Percentiles rank a stretch among this genome's conserved stretches.
Conservation (phyloP, 106 monocot genomes). For the Dioscorea zingiberensis region DNA sequence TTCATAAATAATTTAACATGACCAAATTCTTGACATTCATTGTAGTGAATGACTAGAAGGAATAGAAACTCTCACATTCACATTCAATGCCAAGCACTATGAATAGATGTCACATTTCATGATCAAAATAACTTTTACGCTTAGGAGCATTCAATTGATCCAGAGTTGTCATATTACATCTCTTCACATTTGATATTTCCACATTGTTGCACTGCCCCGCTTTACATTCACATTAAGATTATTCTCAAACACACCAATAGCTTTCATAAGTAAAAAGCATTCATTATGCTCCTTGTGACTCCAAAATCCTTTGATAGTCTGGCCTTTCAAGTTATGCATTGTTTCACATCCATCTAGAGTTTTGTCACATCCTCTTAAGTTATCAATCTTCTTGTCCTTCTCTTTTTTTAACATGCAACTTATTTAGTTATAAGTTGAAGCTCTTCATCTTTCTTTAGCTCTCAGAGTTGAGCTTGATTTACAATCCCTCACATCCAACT, state of each 20-base stretch:
- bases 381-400: slow-evolving; percentile 33
- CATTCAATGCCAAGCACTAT: too few species aligned
- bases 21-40: too few species aligned
- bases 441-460: slow-evolving; percentile 24
- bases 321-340: slow-evolving; percentile 1
- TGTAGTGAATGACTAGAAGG: too few species aligned
- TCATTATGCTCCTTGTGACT: slow-evolving; percentile 1
- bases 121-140: slow-evolving; percentile 30
- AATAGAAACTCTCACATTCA: too few species aligned
- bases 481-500: slow-evolving; percentile 20
- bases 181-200: slow-evolving; percentile 10
- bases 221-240: slow-evolving; percentile 6
- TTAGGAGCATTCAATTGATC: slow-evolving; percentile 8
- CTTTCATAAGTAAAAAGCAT: not conserved
- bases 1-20: too few species aligned
- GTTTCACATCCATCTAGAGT: slow-evolving; percentile 5
- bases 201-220: not conserved
- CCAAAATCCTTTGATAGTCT: slow-evolving; percentile 7
- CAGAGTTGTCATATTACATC: slow-evolving; percentile 1
- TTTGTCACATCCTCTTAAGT: slow-evolving; percentile 30
- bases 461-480: slow-evolving; percentile 23
- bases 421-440: slow-evolving; percentile 28
- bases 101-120: too few species aligned
- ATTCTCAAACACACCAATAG: not conserved
- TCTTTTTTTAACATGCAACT: slow-evolving; percentile 23